phyloP scores from a whole-genome alignment of 805 yeast species.

The Hanseniaspora pseudoguilliermondii region DNA sequence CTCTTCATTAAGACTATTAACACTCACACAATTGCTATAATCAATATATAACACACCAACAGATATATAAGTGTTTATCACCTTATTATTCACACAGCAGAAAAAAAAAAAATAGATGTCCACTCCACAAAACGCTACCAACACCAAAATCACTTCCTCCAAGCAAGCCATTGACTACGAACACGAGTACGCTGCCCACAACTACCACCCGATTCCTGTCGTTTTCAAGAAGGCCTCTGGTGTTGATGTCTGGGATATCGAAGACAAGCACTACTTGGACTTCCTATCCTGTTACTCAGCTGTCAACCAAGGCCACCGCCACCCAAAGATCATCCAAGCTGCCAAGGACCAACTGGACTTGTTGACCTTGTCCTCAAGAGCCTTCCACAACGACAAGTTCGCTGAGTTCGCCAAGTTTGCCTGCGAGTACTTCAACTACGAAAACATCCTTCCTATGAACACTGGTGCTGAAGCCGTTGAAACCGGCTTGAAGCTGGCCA shows the following conservation, averaged over 20 bases:
- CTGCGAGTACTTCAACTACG: constrained; percentile 81
- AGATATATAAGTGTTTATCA: no score
- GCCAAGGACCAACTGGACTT: constrained; percentile 73
- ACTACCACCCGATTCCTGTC: constrained; percentile 93
- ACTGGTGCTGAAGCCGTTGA: constrained; percentile 99
- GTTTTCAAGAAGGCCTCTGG: constrained; percentile 79
- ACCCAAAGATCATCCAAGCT: constrained; percentile 79
- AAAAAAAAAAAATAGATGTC: constrained; percentile 14
- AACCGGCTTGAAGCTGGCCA: constrained; percentile 82
- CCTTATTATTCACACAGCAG: no score
- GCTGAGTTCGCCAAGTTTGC: constrained; percentile 77
- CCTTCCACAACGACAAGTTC: constrained; percentile 80
- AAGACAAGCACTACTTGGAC: constrained; percentile 86
- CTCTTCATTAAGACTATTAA: not conserved
- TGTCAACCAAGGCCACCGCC: constrained; percentile 96
- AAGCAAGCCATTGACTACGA: constrained; percentile 56
- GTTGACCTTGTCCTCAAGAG: constrained; percentile 80
- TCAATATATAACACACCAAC: no score
- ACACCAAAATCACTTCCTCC: constrained; percentile 42
- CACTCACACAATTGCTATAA: no score
- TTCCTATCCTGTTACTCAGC: constrained; percentile 93
- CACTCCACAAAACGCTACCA: constrained; percentile 20
- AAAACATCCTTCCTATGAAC: constrained; percentile 92
- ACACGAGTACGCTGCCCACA: constrained; percentile 79
- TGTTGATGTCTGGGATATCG: constrained; percentile 96